A percentile compares a stretch with the other conserved stretches of the same genome.
phyloP scores from a whole-genome alignment of 805 yeast genomes.

The Kodamaea neixiangensis region DNA sequence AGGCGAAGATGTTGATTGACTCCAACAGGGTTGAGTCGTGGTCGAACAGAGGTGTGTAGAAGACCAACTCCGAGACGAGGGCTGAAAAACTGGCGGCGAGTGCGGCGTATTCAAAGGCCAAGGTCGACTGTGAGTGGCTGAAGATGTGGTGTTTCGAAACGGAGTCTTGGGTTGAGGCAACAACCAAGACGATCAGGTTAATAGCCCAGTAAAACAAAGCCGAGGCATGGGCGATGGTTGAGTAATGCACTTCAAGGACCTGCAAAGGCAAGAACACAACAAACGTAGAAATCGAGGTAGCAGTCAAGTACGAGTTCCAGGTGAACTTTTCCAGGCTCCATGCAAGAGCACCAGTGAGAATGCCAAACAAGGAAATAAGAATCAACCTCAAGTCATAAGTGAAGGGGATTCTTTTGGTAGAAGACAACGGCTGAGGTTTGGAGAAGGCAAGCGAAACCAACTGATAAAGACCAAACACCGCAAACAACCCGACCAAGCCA shows the following conservation, averaged over 20 bases:
- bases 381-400: constrained; percentile 13
- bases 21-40: constrained; percentile 22
- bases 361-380: constrained; percentile 11
- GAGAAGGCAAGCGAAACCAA: constrained; percentile 14
- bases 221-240: constrained; percentile 24
- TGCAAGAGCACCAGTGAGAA: neutral
- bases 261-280: constrained; percentile 24
- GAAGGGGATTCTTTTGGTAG: constrained; percentile 16
- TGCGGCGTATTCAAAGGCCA: constrained; percentile 14
- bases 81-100: constrained; percentile 14
- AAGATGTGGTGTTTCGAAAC: constrained; percentile 20
- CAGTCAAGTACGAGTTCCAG: neutral
- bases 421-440: constrained; percentile 14
- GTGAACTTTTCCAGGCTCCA: neutral
- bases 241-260: constrained; percentile 22
- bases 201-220: constrained; percentile 26
- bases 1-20: constrained; percentile 23
- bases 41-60: constrained; percentile 24
- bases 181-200: constrained; percentile 12
- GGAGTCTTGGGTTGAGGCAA: constrained; percentile 21
- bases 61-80: constrained; percentile 19
- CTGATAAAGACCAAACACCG: constrained; percentile 18
- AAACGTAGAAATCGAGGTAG: neutral
- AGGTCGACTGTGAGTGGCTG: constrained; percentile 1
- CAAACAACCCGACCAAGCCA: constrained; percentile 16